Evolutionary conservation across 306 rosid species (phyloP).

Genomic region (Neltuma alba): DNA sequence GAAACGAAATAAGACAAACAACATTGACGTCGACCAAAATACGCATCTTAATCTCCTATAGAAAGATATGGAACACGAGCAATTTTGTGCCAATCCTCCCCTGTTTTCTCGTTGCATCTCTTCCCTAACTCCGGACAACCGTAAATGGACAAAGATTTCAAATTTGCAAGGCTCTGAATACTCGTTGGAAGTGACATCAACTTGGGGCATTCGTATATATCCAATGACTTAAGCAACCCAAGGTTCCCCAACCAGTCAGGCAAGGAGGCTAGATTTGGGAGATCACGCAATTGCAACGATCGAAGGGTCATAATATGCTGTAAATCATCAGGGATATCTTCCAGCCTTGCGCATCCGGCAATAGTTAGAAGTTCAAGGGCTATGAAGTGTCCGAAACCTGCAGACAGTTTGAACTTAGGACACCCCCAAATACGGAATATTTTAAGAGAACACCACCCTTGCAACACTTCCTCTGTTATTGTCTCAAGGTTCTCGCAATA

Average conservation of each 20-base stretch:
- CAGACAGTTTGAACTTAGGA: not conserved
- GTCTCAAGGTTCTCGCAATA: not conserved
- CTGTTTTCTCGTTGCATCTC: not conserved
- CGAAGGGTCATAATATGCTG: constrained; percentile 10
- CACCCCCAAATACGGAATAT: accelerated
- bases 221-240: not conserved
- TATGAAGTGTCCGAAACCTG: constrained; percentile 12
- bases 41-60: too few relatives aligned
- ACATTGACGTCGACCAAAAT: too few relatives aligned
- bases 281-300: not conserved
- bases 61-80: too few relatives aligned
- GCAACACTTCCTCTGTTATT: constrained; percentile 9
- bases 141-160: not conserved
- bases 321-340: constrained; percentile 26
- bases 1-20: too few relatives aligned
- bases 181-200: constrained; percentile 9
- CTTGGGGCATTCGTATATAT: not conserved
- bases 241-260: constrained; percentile 38
- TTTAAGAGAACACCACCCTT: constrained; percentile 10
- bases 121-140: not conserved
- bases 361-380: not conserved
- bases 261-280: constrained; percentile 27
- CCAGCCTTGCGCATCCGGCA: not conserved
- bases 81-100: not conserved
- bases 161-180: not conserved